Conservation (phyloP, 1,284 basidiomycete species). For the Fistulinella cinereoalba region DNA sequence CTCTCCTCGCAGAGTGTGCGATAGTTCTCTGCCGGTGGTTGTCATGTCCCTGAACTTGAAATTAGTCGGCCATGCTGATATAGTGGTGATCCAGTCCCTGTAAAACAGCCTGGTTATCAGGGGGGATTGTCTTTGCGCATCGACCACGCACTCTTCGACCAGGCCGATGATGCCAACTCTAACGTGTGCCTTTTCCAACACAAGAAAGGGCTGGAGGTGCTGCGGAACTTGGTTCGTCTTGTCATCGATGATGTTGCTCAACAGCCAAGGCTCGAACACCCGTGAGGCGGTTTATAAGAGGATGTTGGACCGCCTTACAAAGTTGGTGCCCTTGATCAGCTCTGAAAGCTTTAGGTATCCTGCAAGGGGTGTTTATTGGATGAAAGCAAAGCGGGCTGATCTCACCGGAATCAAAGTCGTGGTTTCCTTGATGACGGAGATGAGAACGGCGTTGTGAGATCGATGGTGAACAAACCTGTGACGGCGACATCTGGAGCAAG, state of each 20-base stretch:
- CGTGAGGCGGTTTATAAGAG: slow-evolving; percentile 1
- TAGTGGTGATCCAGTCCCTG: slow-evolving; percentile 69
- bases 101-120: neutral
- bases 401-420: slow-evolving; percentile 57
- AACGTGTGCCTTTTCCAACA: slow-evolving; percentile 56
- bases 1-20: slow-evolving; percentile 53
- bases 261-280: slow-evolving; percentile 48
- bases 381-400: neutral
- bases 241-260: slow-evolving; percentile 59
- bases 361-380: slow-evolving; percentile 28
- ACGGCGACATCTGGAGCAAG: slow-evolving; percentile 65
- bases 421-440: too few relatives aligned
- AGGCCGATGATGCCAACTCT: slow-evolving; percentile 67
- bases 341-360: slow-evolving; percentile 80
- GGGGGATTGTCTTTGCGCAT: neutral
- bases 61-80: slow-evolving; percentile 63
- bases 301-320: slow-evolving; percentile 46
- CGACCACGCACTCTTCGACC: slow-evolving; percentile 56
- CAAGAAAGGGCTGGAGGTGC: slow-evolving; percentile 46
- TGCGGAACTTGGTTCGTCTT: slow-evolving; percentile 48
- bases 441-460: too few relatives aligned
- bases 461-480: slow-evolving; percentile 57
- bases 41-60: slow-evolving; percentile 60
- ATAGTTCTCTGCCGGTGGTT: slow-evolving; percentile 52
- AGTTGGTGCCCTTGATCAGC: slow-evolving; percentile 59